Evolutionary conservation across 176 grass and related monocot species (phyloP), one percentile per base, ranked within the genome.

Genomic region (Carex cristatella): DNA sequence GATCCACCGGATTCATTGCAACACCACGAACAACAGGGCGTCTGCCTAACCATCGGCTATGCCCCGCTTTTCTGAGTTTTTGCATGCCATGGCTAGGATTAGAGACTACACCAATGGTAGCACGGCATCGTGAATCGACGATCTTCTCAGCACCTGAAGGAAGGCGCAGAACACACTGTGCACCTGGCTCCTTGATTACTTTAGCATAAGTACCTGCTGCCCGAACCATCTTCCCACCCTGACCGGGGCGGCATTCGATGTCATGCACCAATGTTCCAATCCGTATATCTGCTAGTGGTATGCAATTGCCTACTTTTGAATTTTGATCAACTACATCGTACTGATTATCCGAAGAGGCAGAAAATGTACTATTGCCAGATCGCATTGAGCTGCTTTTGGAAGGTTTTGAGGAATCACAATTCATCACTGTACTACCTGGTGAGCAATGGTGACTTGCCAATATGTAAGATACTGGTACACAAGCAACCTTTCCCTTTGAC

Each of bases 1-100:
- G 80, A 83, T 88, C 86, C 86, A 88, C 80, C 5, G 61, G 76
- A 81, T 87, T 70, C 81, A 80, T 88, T 28, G 81, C 87, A 37
- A 84, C 87, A 79, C 81, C 60, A 79, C 56, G 58, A 54, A 88
- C 81, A 67, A 84, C 77, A 31, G 87, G 72, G 56, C 81, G 35
- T 69, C 81, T 88, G 4, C 87, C 71, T 58, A 88, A 61, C 87
- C 87, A 88, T 11, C 81, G 19, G 14, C 28, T 88, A 49, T 84
- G 87, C 31, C 80, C 67, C 4, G 65, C 86, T 76, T 87, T 87
- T 75, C 65, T 56, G 18, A 87, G 79, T 32, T 87, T 83, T 28
- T 62, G 30, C 8, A 56, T 38, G 7, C 77, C 62, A 54, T 86
- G 85, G 61, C 65, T 65, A 4, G 73, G 73, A 81, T 86, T 81